phyloP scores from a whole-genome alignment of 257 asterid genomes.

The Solanum chmielewskii region DNA sequence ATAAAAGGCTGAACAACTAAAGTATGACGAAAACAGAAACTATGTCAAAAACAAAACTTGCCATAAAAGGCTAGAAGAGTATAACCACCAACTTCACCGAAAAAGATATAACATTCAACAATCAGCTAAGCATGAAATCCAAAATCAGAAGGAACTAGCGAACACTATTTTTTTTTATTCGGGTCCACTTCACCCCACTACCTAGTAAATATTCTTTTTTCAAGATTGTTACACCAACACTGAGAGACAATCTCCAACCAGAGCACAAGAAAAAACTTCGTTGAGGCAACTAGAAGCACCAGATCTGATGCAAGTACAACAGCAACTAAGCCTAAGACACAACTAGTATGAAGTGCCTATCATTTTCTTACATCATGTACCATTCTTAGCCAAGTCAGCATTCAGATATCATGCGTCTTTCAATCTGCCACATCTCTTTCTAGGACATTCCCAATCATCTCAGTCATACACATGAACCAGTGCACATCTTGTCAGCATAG shows the following conservation, averaged over 20 bases:
- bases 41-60: not conserved
- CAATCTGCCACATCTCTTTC: not conserved
- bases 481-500: not conserved
- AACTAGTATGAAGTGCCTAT: not conserved
- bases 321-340: too few species aligned
- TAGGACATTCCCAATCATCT: not conserved
- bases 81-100: not conserved
- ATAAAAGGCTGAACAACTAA: not conserved
- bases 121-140: not conserved
- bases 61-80: not conserved
- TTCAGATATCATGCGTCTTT: not conserved
- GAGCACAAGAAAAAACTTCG: not conserved
- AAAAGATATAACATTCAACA: not conserved
- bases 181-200: not conserved
- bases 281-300: not conserved
- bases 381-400: not conserved
- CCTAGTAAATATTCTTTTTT: not conserved
- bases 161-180: not conserved
- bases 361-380: not conserved
- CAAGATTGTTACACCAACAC: not conserved
- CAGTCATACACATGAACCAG: not conserved
- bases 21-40: not conserved
- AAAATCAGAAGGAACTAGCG: not conserved
- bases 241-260: not conserved
- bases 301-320: not conserved